Evolutionary conservation across 495 filamentous ascomycete species (phyloP).

Genomic region (Thozetella sp.): DNA sequence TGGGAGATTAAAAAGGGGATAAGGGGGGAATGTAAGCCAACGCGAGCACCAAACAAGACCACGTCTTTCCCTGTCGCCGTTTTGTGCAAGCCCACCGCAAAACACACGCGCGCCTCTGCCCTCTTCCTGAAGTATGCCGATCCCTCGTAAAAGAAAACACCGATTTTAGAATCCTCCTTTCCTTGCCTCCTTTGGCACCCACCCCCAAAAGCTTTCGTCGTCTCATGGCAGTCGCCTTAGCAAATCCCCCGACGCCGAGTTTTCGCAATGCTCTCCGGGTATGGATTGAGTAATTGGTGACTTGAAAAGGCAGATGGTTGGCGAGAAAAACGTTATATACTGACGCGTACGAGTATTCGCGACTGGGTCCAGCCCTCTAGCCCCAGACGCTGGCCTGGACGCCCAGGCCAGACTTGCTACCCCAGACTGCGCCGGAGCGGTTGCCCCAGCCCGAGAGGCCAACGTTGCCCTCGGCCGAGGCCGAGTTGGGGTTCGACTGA

Average conservation of each 20-base stretch:
- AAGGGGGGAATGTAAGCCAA: not conserved
- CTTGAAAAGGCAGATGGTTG: constrained; percentile 2
- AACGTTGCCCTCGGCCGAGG: constrained; percentile 39
- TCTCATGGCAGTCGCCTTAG: constrained; percentile 2
- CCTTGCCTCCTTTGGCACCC: not conserved
- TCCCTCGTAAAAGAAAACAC: not conserved
- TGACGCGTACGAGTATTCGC: not conserved
- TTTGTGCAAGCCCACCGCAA: constrained; percentile 1
- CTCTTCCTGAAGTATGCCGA: not conserved
- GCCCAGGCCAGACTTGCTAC: constrained; percentile 68
- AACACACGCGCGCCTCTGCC: not conserved
- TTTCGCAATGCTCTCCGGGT: constrained; percentile 3
- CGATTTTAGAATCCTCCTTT: not conserved
- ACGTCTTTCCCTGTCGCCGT: constrained; percentile 2
- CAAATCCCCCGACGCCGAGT: constrained; percentile 1
- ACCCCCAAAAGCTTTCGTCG: not conserved
- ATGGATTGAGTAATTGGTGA: not conserved
- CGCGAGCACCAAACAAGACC: not conserved
- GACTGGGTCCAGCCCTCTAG: constrained; percentile 44
- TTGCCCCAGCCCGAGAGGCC: constrained; percentile 66
- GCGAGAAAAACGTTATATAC: constrained; percentile 1
- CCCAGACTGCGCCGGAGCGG: constrained; percentile 75
- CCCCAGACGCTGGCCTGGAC: constrained; percentile 81
- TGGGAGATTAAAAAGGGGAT: constrained; percentile 3
- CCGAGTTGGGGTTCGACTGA: constrained; percentile 35